phyloP scores from a whole-genome alignment of 768 basidiomycete species.

The Pleurotus pulmonarius region DNA sequence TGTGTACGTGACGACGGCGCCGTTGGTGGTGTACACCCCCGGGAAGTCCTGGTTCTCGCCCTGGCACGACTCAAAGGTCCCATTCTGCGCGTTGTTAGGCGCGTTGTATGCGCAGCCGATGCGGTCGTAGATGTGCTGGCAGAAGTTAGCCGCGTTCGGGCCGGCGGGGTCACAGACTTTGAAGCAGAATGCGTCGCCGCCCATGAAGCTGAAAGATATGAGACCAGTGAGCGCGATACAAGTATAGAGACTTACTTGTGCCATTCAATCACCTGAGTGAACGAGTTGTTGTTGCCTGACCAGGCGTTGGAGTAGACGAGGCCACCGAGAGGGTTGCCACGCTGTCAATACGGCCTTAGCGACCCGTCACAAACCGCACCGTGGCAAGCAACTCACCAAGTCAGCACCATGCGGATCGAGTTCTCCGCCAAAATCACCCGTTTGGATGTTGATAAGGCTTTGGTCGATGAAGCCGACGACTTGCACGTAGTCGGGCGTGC shows the following conservation, averaged over 20 bases:
- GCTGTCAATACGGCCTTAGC: slow-evolving; percentile 10
- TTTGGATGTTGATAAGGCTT: slow-evolving; percentile 57
- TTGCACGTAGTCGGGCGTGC: slow-evolving; percentile 63
- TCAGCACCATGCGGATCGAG: slow-evolving; percentile 73
- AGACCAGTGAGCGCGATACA: slow-evolving; percentile 11
- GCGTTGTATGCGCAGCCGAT: slow-evolving; percentile 61
- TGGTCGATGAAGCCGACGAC: slow-evolving; percentile 64
- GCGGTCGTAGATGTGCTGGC: slow-evolving; percentile 62
- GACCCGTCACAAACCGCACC: too few relatives aligned
- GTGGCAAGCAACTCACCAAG: slow-evolving; percentile 1
- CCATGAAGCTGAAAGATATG: slow-evolving; percentile 45
- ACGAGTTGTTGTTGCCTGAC: neutral
- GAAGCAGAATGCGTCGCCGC: slow-evolving; percentile 47
- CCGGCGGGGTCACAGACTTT: slow-evolving; percentile 56
- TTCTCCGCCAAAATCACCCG: slow-evolving; percentile 61
- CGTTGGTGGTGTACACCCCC: slow-evolving; percentile 26
- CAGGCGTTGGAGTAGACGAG: slow-evolving; percentile 63
- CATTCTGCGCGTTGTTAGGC: slow-evolving; percentile 48
- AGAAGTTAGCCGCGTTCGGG: slow-evolving; percentile 37
- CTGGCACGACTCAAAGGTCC: slow-evolving; percentile 49
- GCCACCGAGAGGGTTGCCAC: slow-evolving; percentile 51
- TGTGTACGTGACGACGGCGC: slow-evolving; percentile 16
- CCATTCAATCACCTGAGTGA: slow-evolving; percentile 53
- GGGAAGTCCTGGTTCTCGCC: slow-evolving; percentile 46
- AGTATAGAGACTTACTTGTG: slow-evolving; percentile 35